Percentiles rank a stretch among this genome's conserved stretches.
Conservation (phyloP, 2,329 filamentous ascomycete species). For the Curvularia hawaiiensis region DNA sequence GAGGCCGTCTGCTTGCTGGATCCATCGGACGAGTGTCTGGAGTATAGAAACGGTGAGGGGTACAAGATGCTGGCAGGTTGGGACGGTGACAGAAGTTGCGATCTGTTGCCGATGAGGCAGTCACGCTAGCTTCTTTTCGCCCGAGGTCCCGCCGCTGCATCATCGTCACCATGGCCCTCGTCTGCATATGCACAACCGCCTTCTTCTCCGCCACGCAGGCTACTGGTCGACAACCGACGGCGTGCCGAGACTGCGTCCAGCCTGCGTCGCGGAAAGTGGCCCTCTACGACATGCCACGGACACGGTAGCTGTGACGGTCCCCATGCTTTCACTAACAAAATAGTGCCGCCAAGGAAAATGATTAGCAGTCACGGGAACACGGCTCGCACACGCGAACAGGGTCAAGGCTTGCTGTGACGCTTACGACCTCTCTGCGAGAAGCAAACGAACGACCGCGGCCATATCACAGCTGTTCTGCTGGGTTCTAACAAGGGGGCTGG, state of each 20-base stretch:
- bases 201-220: neutral
- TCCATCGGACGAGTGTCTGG: constrained; percentile 7
- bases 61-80: constrained; percentile 27
- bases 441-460: neutral
- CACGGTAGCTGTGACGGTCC: neutral
- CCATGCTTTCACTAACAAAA: neutral
- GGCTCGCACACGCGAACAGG: neutral
- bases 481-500: neutral
- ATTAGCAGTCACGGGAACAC: constrained; percentile 3
- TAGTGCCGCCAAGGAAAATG: neutral
- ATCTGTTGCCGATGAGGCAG: constrained; percentile 21
- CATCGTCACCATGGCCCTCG: constrained; percentile 5
- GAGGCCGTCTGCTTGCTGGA: neutral
- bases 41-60: constrained; percentile 25
- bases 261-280: neutral
- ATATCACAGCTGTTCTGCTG: neutral
- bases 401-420: constrained; percentile 1
- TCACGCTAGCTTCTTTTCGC: constrained; percentile 25
- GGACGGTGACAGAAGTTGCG: constrained; percentile 31
- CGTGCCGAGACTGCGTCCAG: neutral
- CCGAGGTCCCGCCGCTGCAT: constrained; percentile 18
- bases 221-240: neutral
- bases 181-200: neutral
- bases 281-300: neutral
- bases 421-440: neutral